Percentiles rank a stretch among this genome's conserved stretches.
These are phyloP conservation scores for Exophiala aquamarina DNA, from an alignment of 2,329 filamentous ascomycete genomes.

Conservation along the genomic window DNA sequence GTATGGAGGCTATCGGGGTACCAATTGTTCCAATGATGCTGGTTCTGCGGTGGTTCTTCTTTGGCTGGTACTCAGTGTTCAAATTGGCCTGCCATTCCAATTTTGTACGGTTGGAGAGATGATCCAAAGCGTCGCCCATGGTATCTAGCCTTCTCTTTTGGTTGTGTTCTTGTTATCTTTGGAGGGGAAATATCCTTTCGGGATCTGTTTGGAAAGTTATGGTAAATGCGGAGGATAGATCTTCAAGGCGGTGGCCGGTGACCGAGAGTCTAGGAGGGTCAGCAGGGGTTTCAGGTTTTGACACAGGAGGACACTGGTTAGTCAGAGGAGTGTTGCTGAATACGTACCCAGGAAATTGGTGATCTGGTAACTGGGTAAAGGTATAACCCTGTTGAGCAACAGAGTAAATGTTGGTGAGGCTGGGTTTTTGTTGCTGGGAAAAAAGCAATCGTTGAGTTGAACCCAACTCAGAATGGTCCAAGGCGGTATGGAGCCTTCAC, in stretches of 20 bases:
- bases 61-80: slow-evolving; percentile 83
- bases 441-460: slow-evolving; percentile 22
- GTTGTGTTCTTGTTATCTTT: slow-evolving; percentile 3
- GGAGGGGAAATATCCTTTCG: neutral
- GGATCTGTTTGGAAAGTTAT: neutral
- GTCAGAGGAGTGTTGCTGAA: too few species aligned
- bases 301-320: too few species aligned
- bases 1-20: slow-evolving; percentile 38
- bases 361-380: too few species aligned
- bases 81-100: slow-evolving; percentile 73
- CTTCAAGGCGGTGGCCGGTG: neutral
- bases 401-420: too few species aligned
- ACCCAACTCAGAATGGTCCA: too few species aligned
- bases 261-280: slow-evolving; percentile 6
- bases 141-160: slow-evolving; percentile 9
- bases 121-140: slow-evolving; percentile 77
- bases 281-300: neutral
- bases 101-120: slow-evolving; percentile 75
- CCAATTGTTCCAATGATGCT: slow-evolving; percentile 99
- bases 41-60: slow-evolving; percentile 89
- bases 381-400: too few species aligned
- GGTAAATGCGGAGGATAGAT: too few species aligned
- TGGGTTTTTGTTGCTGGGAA: slow-evolving; percentile 6
- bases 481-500: slow-evolving; percentile 24
- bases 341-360: too few species aligned